Evolutionary conservation across 352 stramenopile species (phyloP).

Genomic region (Globisporangium megalacanthum): DNA sequence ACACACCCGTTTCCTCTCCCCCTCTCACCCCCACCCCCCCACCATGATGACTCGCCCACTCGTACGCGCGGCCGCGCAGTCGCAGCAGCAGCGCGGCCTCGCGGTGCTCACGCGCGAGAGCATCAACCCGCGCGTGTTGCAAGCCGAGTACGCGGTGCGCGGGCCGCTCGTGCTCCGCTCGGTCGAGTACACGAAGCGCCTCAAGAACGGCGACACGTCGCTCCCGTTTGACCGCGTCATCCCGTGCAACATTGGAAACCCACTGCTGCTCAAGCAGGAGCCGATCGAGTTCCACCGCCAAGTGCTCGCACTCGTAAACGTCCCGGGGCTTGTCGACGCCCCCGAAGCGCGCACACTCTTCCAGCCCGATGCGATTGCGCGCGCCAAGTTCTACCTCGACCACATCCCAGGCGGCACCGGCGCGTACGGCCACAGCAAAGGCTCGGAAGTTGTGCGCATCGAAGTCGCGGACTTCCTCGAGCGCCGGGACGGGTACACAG

Average conservation of each 20-base stretch:
- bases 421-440: constrained; percentile 92
- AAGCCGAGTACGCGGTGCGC: constrained; percentile 87
- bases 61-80: background rate
- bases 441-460: constrained; percentile 78
- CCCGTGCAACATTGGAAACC: constrained; percentile 98
- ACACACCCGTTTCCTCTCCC: background rate
- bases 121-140: constrained; percentile 75
- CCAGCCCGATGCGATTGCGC: constrained; percentile 77
- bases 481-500: constrained; percentile 84
- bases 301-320: constrained; percentile 88
- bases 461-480: constrained; percentile 90
- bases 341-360: constrained; percentile 79
- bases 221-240: constrained; percentile 93
- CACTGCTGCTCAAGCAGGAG: constrained; percentile 93
- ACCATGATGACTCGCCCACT: constrained; percentile 10
- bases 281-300: constrained; percentile 93
- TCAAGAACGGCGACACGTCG: constrained; percentile 58
- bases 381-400: constrained; percentile 84
- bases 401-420: constrained; percentile 86
- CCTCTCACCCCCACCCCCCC: background rate
- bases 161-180: constrained; percentile 82
- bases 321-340: constrained; percentile 84
- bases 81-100: constrained; percentile 31
- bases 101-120: constrained; percentile 68
- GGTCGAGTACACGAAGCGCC: constrained; percentile 64